Conservation (phyloP, 2,329 filamentous ascomycete genomes). For the Aspergillus puulaauensis region DNA sequence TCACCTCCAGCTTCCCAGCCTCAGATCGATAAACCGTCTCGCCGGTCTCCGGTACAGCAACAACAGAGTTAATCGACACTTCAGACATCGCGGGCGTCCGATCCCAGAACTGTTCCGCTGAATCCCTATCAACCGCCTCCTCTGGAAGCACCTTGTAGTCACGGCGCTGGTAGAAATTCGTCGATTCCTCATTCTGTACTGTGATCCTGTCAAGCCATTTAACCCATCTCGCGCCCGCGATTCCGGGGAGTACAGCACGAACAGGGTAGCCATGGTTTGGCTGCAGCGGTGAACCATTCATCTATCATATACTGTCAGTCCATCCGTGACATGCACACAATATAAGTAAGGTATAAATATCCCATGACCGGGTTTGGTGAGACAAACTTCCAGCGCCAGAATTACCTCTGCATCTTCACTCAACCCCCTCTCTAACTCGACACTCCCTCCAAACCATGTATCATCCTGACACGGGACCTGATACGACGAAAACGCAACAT, state of each 20-base stretch:
- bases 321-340: neutral
- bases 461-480: slow-evolving; percentile 56
- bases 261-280: slow-evolving; percentile 47
- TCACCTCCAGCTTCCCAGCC: slow-evolving; percentile 48
- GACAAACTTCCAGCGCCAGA: slow-evolving; percentile 47
- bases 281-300: slow-evolving; percentile 42
- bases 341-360: too few relatives aligned
- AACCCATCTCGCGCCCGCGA: slow-evolving; percentile 41
- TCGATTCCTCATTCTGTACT: slow-evolving; percentile 51
- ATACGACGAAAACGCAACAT: slow-evolving; percentile 59
- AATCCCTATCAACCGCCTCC: slow-evolving; percentile 48
- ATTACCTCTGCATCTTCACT: slow-evolving; percentile 46
- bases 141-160: slow-evolving; percentile 62
- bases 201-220: slow-evolving; percentile 47
- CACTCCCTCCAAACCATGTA: slow-evolving; percentile 58
- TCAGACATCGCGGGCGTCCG: slow-evolving; percentile 52
- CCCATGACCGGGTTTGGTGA: neutral
- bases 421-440: slow-evolving; percentile 50
- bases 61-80: slow-evolving; percentile 58
- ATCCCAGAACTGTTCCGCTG: slow-evolving; percentile 55
- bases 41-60: slow-evolving; percentile 48
- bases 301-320: slow-evolving; percentile 22
- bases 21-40: slow-evolving; percentile 42
- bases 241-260: slow-evolving; percentile 44
- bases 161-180: slow-evolving; percentile 57